phyloP scores from a whole-genome alignment of 1,284 basidiomycete genomes.

The Fomitopsis pinicola region DNA sequence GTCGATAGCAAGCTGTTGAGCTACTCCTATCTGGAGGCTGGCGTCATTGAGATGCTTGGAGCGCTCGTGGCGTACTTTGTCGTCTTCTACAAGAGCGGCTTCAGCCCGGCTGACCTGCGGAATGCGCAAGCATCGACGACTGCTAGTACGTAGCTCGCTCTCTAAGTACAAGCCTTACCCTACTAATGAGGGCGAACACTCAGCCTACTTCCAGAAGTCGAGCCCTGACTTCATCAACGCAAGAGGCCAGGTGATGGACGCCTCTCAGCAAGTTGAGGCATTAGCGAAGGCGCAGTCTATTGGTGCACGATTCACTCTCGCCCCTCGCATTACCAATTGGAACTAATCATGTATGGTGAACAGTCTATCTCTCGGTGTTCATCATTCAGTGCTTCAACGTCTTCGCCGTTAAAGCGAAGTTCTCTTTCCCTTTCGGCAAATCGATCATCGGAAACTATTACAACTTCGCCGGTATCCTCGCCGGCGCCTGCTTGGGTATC shows the following conservation, averaged over 20 bases:
- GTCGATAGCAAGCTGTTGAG: slow-evolving; percentile 62
- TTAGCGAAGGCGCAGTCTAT: slow-evolving; percentile 60
- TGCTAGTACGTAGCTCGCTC: slow-evolving; percentile 4
- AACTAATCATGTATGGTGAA: background rate
- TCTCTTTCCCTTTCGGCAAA: slow-evolving; percentile 59
- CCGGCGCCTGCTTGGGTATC: slow-evolving; percentile 57
- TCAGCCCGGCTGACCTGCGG: slow-evolving; percentile 52
- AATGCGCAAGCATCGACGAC: slow-evolving; percentile 37
- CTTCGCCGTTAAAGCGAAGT: slow-evolving; percentile 64
- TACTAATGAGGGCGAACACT: background rate
- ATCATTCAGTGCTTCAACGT: slow-evolving; percentile 71
- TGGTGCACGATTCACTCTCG: slow-evolving; percentile 26
- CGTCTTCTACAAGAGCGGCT: slow-evolving; percentile 60
- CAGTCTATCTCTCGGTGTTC: slow-evolving; percentile 63
- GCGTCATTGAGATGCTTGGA: slow-evolving; percentile 53
- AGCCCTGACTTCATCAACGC: slow-evolving; percentile 55
- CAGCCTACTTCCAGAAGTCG: slow-evolving; percentile 42
- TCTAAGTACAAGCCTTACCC: background rate
- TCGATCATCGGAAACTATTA: slow-evolving; percentile 53
- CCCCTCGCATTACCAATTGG: no score
- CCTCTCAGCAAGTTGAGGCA: slow-evolving; percentile 50
- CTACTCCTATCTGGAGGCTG: slow-evolving; percentile 64
- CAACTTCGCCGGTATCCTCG: slow-evolving; percentile 64
- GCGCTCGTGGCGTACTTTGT: slow-evolving; percentile 60
- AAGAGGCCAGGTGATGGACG: slow-evolving; percentile 42